These are phyloP conservation scores for Apophysomyces elegans DNA, from an alignment of 371 early-diverging fungal genomes.

Conservation along the genomic window DNA sequence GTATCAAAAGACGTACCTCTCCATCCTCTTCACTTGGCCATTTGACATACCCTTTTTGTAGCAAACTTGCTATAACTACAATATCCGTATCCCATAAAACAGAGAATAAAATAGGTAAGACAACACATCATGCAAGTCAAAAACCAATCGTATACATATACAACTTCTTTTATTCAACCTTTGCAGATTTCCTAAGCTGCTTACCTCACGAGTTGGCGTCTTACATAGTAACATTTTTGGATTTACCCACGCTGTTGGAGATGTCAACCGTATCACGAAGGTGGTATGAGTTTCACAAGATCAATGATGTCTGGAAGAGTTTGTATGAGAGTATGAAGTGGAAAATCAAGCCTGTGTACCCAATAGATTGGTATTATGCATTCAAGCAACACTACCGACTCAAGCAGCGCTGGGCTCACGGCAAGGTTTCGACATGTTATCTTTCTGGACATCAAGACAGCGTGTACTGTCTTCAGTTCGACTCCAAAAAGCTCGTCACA, in stretches of 20 bases:
- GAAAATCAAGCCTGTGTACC: neutral
- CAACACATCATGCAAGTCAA: neutral
- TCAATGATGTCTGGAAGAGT: conserved; percentile 26
- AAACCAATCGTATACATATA: too few relatives aligned
- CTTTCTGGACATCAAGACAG: conserved; percentile 88
- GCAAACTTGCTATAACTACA: neutral
- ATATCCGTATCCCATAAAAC: neutral
- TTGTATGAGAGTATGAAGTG: conserved; percentile 6
- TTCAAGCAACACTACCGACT: conserved; percentile 43
- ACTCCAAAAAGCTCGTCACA: conserved; percentile 79
- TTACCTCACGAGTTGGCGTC: conserved; percentile 17
- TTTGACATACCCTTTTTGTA: neutral
- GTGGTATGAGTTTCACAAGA: conserved; percentile 21
- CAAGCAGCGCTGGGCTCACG: conserved; percentile 41
- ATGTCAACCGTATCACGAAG: conserved; percentile 14
- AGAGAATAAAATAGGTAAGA: conserved; percentile 1
- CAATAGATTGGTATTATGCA: conserved; percentile 37
- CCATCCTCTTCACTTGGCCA: neutral
- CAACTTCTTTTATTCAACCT: neutral
- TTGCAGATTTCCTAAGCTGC: conserved; percentile 12
- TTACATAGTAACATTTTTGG: conserved; percentile 9
- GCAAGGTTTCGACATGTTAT: conserved; percentile 41
- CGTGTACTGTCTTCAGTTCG: conserved; percentile 95
- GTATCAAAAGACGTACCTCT: neutral
- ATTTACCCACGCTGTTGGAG: neutral